Conservation (phyloP, 768 basidiomycete species). For the Boletus vinaceobasis region DNA sequence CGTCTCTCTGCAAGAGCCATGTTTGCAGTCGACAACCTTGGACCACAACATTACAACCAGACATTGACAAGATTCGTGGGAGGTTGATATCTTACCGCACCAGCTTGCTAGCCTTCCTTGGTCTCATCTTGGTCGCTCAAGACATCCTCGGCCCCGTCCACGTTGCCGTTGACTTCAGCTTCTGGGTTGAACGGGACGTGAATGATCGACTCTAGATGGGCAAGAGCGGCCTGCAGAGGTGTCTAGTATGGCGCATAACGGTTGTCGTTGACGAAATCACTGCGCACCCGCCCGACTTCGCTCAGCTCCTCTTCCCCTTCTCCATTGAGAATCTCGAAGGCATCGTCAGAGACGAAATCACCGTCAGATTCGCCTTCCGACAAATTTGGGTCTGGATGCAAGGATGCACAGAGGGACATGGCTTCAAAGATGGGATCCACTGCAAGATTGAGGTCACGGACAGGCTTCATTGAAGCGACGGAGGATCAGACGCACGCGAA, state of each 20-base stretch:
- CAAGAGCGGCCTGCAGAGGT: slow-evolving; percentile 67
- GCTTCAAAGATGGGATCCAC: slow-evolving; percentile 85
- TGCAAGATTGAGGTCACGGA: slow-evolving; percentile 27
- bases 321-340: slow-evolving; percentile 49
- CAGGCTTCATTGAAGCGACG: background rate
- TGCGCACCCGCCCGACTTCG: slow-evolving; percentile 92
- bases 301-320: slow-evolving; percentile 70
- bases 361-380: slow-evolving; percentile 48
- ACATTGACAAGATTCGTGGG: background rate
- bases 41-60: background rate
- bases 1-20: background rate
- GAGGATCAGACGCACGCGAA: slow-evolving; percentile 50
- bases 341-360: slow-evolving; percentile 50
- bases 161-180: slow-evolving; percentile 14
- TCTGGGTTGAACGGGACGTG: slow-evolving; percentile 41
- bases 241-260: slow-evolving; percentile 87
- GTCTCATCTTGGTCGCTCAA: slow-evolving; percentile 13
- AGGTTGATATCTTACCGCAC: background rate
- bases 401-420: slow-evolving; percentile 78
- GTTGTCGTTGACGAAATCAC: slow-evolving; percentile 71
- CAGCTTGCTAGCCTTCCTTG: slow-evolving; percentile 3
- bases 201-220: slow-evolving; percentile 80
- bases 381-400: slow-evolving; percentile 67
- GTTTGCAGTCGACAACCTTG: background rate
- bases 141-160: slow-evolving; percentile 14